Evolutionary conservation across 768 basidiomycete genomes (phyloP).

Genomic region (Xerocomellus chrysenteron): DNA sequence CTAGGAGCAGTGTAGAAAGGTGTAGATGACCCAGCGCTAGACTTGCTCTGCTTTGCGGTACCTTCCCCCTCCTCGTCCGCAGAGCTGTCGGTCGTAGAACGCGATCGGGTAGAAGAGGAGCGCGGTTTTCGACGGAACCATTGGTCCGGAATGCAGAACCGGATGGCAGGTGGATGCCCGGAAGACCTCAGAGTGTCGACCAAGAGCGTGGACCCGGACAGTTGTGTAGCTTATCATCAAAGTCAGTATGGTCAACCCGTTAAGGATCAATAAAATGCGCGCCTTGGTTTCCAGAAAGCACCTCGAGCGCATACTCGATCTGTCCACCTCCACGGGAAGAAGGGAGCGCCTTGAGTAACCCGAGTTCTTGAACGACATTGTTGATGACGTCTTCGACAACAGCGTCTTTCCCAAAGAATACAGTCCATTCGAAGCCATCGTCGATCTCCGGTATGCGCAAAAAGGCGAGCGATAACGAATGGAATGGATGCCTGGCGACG

Average conservation of each 20-base stretch:
- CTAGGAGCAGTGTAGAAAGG: constrained; percentile 12
- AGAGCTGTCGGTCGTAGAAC: constrained; percentile 49
- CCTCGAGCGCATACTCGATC: constrained; percentile 74
- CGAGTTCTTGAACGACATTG: constrained; percentile 58
- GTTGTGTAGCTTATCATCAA: constrained; percentile 12
- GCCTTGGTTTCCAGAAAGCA: constrained; percentile 55
- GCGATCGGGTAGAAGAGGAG: constrained; percentile 44
- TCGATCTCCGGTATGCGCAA: constrained; percentile 73
- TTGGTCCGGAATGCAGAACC: constrained; percentile 73
- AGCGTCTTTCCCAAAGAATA: constrained; percentile 60
- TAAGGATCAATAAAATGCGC: constrained; percentile 21
- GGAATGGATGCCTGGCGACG: constrained; percentile 63
- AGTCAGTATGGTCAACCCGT: neutral
- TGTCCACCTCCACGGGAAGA: constrained; percentile 61
- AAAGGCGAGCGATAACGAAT: constrained; percentile 56
- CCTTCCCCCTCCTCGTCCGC: constrained; percentile 50
- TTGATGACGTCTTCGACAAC: constrained; percentile 57
- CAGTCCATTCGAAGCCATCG: constrained; percentile 65
- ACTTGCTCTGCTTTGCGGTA: constrained; percentile 56
- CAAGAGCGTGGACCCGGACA: constrained; percentile 13
- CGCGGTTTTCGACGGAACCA: constrained; percentile 75
- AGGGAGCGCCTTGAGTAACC: constrained; percentile 62
- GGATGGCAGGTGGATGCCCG: constrained; percentile 34
- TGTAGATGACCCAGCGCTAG: constrained; percentile 27
- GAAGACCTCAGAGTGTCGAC: constrained; percentile 15